Percentiles rank a stretch among this genome's conserved stretches.
phyloP scores from a whole-genome alignment of 768 basidiomycete genomes.

The Plicaturopsis crispa region DNA sequence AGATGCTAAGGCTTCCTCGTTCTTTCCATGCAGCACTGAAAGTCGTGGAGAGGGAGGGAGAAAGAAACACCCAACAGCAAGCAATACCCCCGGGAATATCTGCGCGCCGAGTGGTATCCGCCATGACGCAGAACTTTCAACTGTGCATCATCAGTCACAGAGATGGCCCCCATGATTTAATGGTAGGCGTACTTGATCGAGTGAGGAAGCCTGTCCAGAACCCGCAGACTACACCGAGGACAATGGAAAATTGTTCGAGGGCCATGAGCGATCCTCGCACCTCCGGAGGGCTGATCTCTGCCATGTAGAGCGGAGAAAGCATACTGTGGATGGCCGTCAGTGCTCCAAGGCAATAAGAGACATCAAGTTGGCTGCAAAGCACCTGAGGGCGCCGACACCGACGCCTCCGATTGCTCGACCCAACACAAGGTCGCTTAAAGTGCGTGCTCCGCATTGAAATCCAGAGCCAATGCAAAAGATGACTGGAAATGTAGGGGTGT shows the following conservation, averaged over 20 bases:
- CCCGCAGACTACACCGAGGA: slow-evolving; percentile 72
- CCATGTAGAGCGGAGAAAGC: slow-evolving; percentile 77
- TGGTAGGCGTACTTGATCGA: slow-evolving; percentile 39
- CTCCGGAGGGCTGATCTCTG: slow-evolving; percentile 79
- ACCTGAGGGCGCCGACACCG: slow-evolving; percentile 76
- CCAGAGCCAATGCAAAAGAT: slow-evolving; percentile 68
- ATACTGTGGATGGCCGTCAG: slow-evolving; percentile 36
- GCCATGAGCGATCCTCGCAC: slow-evolving; percentile 73
- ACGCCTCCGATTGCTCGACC: slow-evolving; percentile 74
- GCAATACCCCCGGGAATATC: slow-evolving; percentile 57
- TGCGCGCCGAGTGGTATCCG: slow-evolving; percentile 71
- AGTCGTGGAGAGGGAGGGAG: slow-evolving; percentile 59
- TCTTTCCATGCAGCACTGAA: slow-evolving; percentile 43
- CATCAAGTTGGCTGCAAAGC: slow-evolving; percentile 10
- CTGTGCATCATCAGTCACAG: slow-evolving; percentile 20
- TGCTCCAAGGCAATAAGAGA: too few relatives aligned
- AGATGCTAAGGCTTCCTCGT: slow-evolving; percentile 49
- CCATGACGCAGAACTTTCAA: slow-evolving; percentile 64
- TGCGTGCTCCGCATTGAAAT: slow-evolving; percentile 57
- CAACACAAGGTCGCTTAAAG: slow-evolving; percentile 48
- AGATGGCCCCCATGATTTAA: neutral
- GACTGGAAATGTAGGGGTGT: slow-evolving; percentile 25
- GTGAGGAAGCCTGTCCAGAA: slow-evolving; percentile 81
- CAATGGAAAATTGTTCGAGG: slow-evolving; percentile 76
- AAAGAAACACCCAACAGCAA: slow-evolving; percentile 52